Base-by-base conservation (phyloP, 2,329 filamentous ascomycete species). In the Aspergillus tubingensis region DNA sequence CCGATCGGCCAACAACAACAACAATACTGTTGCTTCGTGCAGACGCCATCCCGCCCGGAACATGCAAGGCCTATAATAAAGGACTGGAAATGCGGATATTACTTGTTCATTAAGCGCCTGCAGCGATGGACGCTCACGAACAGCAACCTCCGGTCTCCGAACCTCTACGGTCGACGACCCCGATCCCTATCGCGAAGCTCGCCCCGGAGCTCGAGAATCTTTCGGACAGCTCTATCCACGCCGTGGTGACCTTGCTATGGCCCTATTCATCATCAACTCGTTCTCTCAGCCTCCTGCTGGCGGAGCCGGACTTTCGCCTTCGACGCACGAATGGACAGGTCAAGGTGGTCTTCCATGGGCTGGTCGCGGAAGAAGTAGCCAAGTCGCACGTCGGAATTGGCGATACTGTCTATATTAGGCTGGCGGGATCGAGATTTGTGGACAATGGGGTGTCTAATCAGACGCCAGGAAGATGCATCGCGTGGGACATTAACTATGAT, bases 211-310 rank as follows among this genome's bases (percentile, higher is more conserved):
- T 74, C 48, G 68, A 74, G 15, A 23, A 66, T 27, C 48, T 64
- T n/a, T 53, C 67, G 15, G 58, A 68, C 23, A 68, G 68, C 51
- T 75, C 72, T 30, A 68, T 96, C 32, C 83, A 86, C 60, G 92
- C 91, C 41, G 82, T 90, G 15, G 86, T 97, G 21, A 94, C 92
- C 8, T 86, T 98, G 38, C 88, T 91, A 60, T 98, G 94, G 93
- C 94, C 94, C 0, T 97, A 91, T 76, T 96, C 91, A 65, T 90
- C 89, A 21, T 86, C 91, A 25, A 89, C 85, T 30, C 85, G 85
- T 56, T 87, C 87, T 41, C 84, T 92, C 66, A 89, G 91, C 25
- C 88, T 97, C 54, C 84, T 96, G 19, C 84, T 98, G 36, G 91
- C 91, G 49, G 93, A 97, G 69, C 87, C 88, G 49, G 92, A 97